These are phyloP conservation scores for Phialocephala sp. DNA, from an alignment of 2,329 filamentous ascomycete genomes.

Conservation along the genomic window DNA sequence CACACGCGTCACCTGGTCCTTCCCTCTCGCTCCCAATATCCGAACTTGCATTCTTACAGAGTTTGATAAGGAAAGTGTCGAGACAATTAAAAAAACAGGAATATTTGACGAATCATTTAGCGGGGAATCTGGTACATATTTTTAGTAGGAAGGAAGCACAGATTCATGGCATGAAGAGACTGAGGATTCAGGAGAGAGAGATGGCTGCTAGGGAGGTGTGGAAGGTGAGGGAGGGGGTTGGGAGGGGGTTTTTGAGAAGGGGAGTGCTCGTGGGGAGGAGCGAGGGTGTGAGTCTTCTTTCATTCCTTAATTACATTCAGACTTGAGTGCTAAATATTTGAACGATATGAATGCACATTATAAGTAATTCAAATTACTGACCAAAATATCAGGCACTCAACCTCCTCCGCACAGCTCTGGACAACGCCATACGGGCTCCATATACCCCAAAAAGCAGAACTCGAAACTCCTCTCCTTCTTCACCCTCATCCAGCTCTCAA, in stretches of 20 bases:
- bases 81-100: slow-evolving; percentile 14
- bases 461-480: background rate
- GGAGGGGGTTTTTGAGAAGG: background rate
- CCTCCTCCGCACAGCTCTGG: background rate
- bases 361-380: background rate
- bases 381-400: slow-evolving; percentile 3
- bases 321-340: background rate
- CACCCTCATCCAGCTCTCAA: background rate
- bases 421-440: background rate
- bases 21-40: background rate
- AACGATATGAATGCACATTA: background rate
- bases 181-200: slow-evolving; percentile 1
- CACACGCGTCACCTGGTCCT: background rate
- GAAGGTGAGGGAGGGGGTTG: background rate
- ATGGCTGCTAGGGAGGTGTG: background rate
- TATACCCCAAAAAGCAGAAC: background rate
- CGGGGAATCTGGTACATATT: slow-evolving; percentile 17
- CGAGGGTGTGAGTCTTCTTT: slow-evolving; percentile 4
- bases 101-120: slow-evolving; percentile 13
- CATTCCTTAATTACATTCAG: background rate
- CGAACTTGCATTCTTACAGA: slow-evolving; percentile 12
- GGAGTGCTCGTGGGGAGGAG: slow-evolving; percentile 1
- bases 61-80: slow-evolving; percentile 1
- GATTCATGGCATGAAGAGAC: background rate
- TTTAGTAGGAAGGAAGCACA: slow-evolving; percentile 15